These are phyloP conservation scores for Russula vinacea DNA, from an alignment of 768 basidiomycete species.

Conservation along the genomic window DNA sequence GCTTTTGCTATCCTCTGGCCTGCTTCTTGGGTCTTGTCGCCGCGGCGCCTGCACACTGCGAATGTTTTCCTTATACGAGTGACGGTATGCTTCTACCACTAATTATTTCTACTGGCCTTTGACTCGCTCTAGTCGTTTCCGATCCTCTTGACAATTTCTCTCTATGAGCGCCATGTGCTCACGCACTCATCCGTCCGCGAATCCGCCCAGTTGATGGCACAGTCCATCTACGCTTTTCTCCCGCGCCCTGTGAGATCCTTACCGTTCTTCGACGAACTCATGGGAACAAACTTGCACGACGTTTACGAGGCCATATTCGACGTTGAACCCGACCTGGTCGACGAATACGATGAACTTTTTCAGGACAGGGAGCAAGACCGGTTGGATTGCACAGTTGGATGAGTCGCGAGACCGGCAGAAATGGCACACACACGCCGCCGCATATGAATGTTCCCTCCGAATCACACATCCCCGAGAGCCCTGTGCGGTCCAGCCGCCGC, in stretches of 20 bases:
- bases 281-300: constrained; percentile 65
- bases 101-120: not conserved
- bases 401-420: constrained; percentile 20
- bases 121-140: constrained; percentile 58
- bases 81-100: constrained; percentile 49
- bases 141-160: constrained; percentile 65
- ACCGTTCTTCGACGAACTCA: constrained; percentile 69
- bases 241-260: constrained; percentile 71
- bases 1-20: constrained; percentile 82
- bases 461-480: constrained; percentile 15
- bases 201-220: constrained; percentile 50
- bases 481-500: constrained; percentile 9
- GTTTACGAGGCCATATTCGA: constrained; percentile 80
- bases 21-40: constrained; percentile 67
- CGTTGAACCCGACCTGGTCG: constrained; percentile 49
- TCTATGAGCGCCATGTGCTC: constrained; percentile 74
- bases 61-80: constrained; percentile 85
- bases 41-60: constrained; percentile 72
- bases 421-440: constrained; percentile 10
- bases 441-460: not conserved
- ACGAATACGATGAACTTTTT: constrained; percentile 42
- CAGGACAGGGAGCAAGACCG: constrained; percentile 46
- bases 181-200: constrained; percentile 51
- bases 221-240: constrained; percentile 58
- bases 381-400: constrained; percentile 30